Evolutionary conservation across 345 rosid genomes (phyloP).

Genomic region (Syzygium jambos): DNA sequence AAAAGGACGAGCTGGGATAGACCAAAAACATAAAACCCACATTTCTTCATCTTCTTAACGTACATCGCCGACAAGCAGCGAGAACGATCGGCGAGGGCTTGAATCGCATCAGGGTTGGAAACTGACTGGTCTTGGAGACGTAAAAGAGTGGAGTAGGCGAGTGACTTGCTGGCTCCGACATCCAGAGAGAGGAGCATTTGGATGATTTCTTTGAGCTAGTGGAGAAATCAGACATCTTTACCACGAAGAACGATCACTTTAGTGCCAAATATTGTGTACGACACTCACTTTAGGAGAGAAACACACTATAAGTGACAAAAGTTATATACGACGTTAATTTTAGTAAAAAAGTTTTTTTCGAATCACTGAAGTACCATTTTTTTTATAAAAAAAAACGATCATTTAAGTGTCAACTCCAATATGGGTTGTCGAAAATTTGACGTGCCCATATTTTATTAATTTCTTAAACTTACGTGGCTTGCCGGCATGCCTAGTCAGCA

Average conservation of each 20-base stretch:
- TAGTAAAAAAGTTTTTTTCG: too few species aligned
- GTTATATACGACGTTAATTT: accelerated
- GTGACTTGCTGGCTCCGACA: conserved; percentile 17
- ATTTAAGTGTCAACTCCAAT: too few species aligned
- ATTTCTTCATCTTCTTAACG: conserved; percentile 33
- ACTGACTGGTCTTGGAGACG: conserved; percentile 29
- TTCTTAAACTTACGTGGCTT: too few species aligned
- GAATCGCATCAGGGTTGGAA: conserved; percentile 15
- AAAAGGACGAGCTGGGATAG: background rate
- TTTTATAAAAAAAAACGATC: too few species aligned
- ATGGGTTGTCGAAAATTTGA: too few species aligned
- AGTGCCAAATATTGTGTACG: too few species aligned
- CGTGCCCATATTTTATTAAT: too few species aligned
- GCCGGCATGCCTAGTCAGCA: too few species aligned
- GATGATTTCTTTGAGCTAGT: conserved; percentile 20
- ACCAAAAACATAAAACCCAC: conserved; percentile 8
- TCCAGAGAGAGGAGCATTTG: conserved; percentile 17
- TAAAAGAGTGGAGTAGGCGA: conserved; percentile 30
- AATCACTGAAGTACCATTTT: too few species aligned
- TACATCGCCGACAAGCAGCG: conserved; percentile 15
- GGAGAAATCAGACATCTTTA: background rate
- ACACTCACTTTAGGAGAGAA: too few species aligned
- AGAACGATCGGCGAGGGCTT: conserved; percentile 19
- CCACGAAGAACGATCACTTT: too few species aligned
- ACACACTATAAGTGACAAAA: too few species aligned